Base-by-base conservation (phyloP, 2,329 filamentous ascomycete species). In the Scedosporium minutisporum region DNA sequence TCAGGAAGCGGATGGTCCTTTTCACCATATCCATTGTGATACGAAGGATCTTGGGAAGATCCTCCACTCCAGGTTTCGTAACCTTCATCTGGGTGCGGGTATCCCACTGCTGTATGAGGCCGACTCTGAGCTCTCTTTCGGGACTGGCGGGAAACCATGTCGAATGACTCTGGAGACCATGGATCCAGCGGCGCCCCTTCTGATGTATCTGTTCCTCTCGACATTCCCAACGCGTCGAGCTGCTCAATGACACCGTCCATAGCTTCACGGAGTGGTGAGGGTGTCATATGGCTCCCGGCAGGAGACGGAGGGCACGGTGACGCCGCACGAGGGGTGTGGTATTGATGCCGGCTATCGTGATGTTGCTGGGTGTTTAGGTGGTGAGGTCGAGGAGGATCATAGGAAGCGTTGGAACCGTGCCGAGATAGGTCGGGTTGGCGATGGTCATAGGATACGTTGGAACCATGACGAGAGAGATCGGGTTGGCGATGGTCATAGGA, bases 201-300 rank as follows among this genome's bases (percentile, higher is more conserved):
- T 0, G 85, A 81, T 29, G 83, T 81, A 41, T 83, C 81, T 69
- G 65, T 79, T 23, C 81, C 76, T 63, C 82, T 81, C 51, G 83
- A 78, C 68, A 87, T 79, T 38, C 64, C 88, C 80, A 99, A 90
- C 64, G 93, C 92, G 71, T 96, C 88, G 53, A 99, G 76, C 63
- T 95, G 96, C 67, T 95, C 91, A 86, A 97, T 97, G 3, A 99
- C 93, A 73, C 96, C 93, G 71, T 97, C 93, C 92, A 99, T 99
- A 1, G 95, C 95, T 73, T 93, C 91, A 64, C 95, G 84, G 3
- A 99, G 78, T 0, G 95, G 95, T 2, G 95, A 97, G 1, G 95
- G 95, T 0, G 95, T 99, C 72, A 90, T 78, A 1, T 86, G 86
- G 55, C 81, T 84, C 46, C 79, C 78, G 57, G 81, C 84, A 1